Percentiles rank a stretch among this genome's conserved stretches.
These are phyloP conservation scores for Kodamaea hsintzibuensis DNA, from an alignment of 805 yeast species.

Conservation along the genomic window DNA sequence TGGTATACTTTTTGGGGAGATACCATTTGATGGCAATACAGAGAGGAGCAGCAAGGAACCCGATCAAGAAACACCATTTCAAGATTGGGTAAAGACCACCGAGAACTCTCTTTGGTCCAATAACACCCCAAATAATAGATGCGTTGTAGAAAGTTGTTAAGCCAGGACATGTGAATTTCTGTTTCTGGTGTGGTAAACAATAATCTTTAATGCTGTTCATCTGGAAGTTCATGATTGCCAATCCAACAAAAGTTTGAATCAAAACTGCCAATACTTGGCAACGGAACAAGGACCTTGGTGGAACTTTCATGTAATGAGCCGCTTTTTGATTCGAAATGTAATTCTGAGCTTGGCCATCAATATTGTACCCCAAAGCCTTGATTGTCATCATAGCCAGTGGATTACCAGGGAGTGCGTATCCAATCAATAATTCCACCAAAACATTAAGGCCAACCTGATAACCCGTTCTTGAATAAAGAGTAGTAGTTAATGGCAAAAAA, in stretches of 20 bases:
- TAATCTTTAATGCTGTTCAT: constrained; percentile 18
- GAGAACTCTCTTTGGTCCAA: constrained; percentile 37
- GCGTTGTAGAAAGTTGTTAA: constrained; percentile 49
- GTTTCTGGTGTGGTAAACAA: constrained; percentile 21
- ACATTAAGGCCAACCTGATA: constrained; percentile 35
- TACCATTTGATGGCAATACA: constrained; percentile 16
- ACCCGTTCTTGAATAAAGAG: constrained; percentile 32
- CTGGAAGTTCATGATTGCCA: constrained; percentile 25
- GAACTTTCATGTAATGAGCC: constrained; percentile 65
- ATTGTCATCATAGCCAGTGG: constrained; percentile 45
- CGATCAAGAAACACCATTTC: constrained; percentile 37
- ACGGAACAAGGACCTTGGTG: constrained; percentile 60
- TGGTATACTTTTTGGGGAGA: constrained; percentile 20
- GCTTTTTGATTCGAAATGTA: constrained; percentile 58
- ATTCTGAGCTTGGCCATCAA: constrained; percentile 57
- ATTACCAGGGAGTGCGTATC: constrained; percentile 40
- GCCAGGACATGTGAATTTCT: constrained; percentile 33
- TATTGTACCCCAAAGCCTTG: constrained; percentile 59
- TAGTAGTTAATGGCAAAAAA: constrained; percentile 31
- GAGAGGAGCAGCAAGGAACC: constrained; percentile 27
- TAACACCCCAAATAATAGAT: constrained; percentile 64
- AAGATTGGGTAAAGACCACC: constrained; percentile 33
- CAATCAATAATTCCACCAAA: constrained; percentile 37
- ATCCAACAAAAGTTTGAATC: constrained; percentile 21
- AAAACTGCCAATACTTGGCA: constrained; percentile 25